A percentile compares a stretch with the other conserved stretches of the same genome.
These are phyloP conservation scores for Plectosphaerella sp. DNA, from an alignment of 2,329 filamentous ascomycete species.

Conservation along the genomic window DNA sequence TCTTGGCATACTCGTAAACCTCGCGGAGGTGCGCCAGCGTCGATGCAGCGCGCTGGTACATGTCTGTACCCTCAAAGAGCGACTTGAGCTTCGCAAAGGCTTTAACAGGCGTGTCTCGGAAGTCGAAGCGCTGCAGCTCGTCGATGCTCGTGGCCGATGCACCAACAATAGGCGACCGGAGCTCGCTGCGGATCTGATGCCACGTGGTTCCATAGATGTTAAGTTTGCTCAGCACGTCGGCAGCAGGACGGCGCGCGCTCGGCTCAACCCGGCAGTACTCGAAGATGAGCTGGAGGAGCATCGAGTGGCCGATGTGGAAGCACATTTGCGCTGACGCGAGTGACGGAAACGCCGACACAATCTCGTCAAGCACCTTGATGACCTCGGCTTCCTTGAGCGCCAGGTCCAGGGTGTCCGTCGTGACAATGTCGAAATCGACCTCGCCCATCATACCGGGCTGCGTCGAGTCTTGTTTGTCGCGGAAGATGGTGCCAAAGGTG, in stretches of 20 bases:
- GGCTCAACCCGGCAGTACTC: conserved; percentile 78
- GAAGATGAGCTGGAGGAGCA: conserved; percentile 82
- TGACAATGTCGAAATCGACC: conserved; percentile 96
- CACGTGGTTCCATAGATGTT: conserved; percentile 79
- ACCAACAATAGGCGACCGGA: conserved; percentile 76
- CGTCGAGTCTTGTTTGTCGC: conserved; percentile 72
- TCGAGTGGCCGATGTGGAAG: conserved; percentile 85
- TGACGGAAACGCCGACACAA: conserved; percentile 74
- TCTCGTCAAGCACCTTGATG: conserved; percentile 90
- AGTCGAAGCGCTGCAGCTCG: conserved; percentile 87
- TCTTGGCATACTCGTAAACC: conserved; percentile 71
- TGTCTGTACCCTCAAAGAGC: conserved; percentile 58
- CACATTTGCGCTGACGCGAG: conserved; percentile 71
- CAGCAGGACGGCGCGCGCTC: conserved; percentile 64
- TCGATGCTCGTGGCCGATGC: conserved; percentile 87
- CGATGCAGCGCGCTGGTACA: conserved; percentile 69
- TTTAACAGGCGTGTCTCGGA: conserved; percentile 60
- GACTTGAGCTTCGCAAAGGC: conserved; percentile 55
- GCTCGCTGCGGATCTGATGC: conserved; percentile 75
- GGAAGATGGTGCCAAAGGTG: conserved; percentile 82
- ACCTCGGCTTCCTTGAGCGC: conserved; percentile 90
- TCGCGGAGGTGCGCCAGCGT: conserved; percentile 77
- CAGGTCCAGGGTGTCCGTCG: conserved; percentile 72
- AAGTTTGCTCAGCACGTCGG: conserved; percentile 80
- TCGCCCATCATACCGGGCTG: conserved; percentile 82